These are phyloP conservation scores for Irpex sp. DNA, from an alignment of 1,284 basidiomycete genomes.

Conservation along the genomic window DNA sequence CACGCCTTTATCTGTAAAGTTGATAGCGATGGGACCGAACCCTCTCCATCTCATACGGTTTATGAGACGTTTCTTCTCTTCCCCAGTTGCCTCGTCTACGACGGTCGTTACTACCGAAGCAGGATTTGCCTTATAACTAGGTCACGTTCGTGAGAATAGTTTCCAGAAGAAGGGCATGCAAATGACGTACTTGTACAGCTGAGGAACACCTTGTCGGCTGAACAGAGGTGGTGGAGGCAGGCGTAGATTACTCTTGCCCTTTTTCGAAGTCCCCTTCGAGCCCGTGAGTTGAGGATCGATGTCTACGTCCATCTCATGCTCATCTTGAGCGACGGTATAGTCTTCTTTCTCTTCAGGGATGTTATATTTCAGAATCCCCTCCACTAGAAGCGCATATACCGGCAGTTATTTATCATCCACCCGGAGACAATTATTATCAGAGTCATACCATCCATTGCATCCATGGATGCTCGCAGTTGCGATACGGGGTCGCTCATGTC, in stretches of 20 bases:
- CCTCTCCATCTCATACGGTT: conserved; percentile 81
- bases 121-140: conserved; percentile 74
- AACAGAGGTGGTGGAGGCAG: conserved; percentile 84
- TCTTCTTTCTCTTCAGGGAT: conserved; percentile 68
- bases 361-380: conserved; percentile 64
- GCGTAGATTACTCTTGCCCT: conserved; percentile 53
- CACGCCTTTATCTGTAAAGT: conserved; percentile 62
- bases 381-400: conserved; percentile 44
- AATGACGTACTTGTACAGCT: conserved; percentile 66
- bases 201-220: conserved; percentile 72
- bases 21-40: conserved; percentile 65
- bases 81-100: conserved; percentile 72
- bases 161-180: not conserved
- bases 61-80: conserved; percentile 75
- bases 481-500: conserved; percentile 66
- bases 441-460: conserved; percentile 71
- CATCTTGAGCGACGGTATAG: conserved; percentile 37
- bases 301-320: conserved; percentile 27
- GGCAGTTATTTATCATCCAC: not conserved
- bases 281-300: conserved; percentile 32
- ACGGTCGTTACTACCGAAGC: conserved; percentile 65
- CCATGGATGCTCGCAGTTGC: conserved; percentile 69
- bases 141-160: not conserved
- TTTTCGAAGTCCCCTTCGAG: conserved; percentile 11
- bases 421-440: not conserved